phyloP scores from a whole-genome alignment of 352 stramenopile genomes.

The Phytophthora agathidicida region DNA sequence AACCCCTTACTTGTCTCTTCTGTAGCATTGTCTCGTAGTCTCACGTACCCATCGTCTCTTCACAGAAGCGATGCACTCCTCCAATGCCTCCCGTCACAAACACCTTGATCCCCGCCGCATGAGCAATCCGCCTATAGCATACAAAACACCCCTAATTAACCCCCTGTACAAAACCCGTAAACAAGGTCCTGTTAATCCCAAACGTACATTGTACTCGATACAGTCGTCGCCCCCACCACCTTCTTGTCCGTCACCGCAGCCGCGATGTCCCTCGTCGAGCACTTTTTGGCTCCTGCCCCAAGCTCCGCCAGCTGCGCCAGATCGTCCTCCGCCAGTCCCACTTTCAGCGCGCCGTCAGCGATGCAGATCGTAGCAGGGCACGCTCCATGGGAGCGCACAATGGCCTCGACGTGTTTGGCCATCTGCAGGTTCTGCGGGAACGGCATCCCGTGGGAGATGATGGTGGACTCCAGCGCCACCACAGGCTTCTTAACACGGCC shows the following conservation, averaged over 20 bases:
- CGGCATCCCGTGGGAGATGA: slow-evolving; percentile 99
- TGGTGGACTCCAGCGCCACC: slow-evolving; percentile 98
- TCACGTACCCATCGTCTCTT: slow-evolving; percentile 89
- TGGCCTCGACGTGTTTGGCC: slow-evolving; percentile 90
- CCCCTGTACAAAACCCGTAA: too few species aligned
- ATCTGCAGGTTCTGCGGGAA: slow-evolving; percentile 97
- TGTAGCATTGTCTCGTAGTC: not conserved
- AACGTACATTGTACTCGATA: slow-evolving; percentile 95
- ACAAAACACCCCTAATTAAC: too few species aligned
- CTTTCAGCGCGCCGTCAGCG: slow-evolving; percentile 91
- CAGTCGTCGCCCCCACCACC: slow-evolving; percentile 94
- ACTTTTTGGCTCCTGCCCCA: slow-evolving; percentile 68
- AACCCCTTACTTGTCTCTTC: not conserved
- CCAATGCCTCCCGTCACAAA: slow-evolving; percentile 98
- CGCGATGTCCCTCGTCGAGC: slow-evolving; percentile 85
- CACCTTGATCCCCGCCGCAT: slow-evolving; percentile 94
- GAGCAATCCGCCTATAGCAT: slow-evolving; percentile 88
- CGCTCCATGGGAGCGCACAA: slow-evolving; percentile 87
- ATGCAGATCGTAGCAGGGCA: slow-evolving; percentile 97
- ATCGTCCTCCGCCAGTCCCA: slow-evolving; percentile 64
- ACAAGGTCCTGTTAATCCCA: not conserved
- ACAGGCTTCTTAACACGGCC: slow-evolving; percentile 56
- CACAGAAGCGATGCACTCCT: slow-evolving; percentile 96
- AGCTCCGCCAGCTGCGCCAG: slow-evolving; percentile 71
- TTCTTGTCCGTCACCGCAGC: slow-evolving; percentile 70